Evolutionary conservation across 2,329 filamentous ascomycete genomes (phyloP).

Genomic region (Pestalotiopsis sp.): DNA sequence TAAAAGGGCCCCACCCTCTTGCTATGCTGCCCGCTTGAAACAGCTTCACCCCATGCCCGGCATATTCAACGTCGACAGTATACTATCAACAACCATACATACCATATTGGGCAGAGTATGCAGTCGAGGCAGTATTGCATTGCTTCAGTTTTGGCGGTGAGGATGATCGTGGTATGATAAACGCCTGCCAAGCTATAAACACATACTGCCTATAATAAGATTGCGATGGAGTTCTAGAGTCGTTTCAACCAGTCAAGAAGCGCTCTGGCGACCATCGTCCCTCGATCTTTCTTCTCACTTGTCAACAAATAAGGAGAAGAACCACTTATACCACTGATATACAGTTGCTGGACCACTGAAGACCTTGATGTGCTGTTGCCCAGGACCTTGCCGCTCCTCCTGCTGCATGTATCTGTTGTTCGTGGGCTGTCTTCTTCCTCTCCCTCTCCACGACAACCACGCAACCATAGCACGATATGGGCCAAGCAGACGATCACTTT

Average conservation of each 20-base stretch:
- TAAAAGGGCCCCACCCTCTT: constrained; percentile 5
- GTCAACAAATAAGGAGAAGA: background rate
- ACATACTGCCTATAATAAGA: background rate
- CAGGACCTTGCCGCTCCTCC: background rate
- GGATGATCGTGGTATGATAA: constrained; percentile 20
- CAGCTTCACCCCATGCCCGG: background rate
- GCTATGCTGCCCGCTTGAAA: constrained; percentile 9
- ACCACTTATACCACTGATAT: background rate
- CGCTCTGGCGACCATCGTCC: background rate
- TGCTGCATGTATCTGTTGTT: background rate
- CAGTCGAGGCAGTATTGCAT: background rate
- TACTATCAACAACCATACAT: background rate
- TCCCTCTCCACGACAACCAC: background rate
- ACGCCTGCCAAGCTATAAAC: background rate
- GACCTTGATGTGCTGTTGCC: background rate
- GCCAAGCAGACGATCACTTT: background rate
- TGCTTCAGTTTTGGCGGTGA: constrained; percentile 20
- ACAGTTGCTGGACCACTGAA: background rate
- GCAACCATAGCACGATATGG: background rate
- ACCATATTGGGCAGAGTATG: background rate
- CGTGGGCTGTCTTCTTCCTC: background rate
- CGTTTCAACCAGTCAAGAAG: background rate
- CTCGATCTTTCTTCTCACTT: background rate
- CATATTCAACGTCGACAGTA: background rate
- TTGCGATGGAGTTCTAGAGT: background rate